Base-by-base conservation (phyloP, 768 basidiomycete genomes). In the Mrakia frigida region DNA sequence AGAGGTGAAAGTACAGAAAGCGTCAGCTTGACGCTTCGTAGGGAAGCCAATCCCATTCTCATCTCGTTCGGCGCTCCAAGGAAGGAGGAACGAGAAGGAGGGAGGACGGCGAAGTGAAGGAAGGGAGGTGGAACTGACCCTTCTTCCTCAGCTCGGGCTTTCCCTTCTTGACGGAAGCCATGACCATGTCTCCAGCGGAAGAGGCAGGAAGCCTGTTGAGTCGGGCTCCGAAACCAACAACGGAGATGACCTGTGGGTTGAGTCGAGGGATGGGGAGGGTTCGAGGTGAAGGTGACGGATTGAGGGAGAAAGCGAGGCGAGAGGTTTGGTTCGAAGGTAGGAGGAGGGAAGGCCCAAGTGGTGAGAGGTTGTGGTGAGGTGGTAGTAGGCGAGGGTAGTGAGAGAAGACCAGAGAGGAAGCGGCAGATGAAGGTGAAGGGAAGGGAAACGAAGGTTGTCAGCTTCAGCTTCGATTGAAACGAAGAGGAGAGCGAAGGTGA, bases 141-240 rank as follows among this genome's bases (percentile, higher is more conserved):
- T 99, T 99, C 88, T 99, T 99, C 86, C 97, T 90, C 84, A 99
- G 86, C 86, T 99, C 97, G 50, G 97, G 97, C 87, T 99, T 98
- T 85, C 97, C 97, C 88, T 98, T 98, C 89, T 99, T 98, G 82
- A 99, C 97, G 73, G 92, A 93, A 77, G 93, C 93, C 77, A 96
- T 92, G 78, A 95, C 90, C 93, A 95, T 94, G 84, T 94, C 93
- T 76, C 93, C 85, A 74, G 85, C 85, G 73, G 85, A 81, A 77
- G 85, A 94, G 84, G 97, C 96, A 79, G 97, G 97, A 78, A 98
- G 88, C 85, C 97, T 89, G 89, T 98, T 98, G 70, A 98, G 89
- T 84, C 91, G 94, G 79, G 97, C 91, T 85, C 97, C 97, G 84
- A 92, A 92, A 73, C 95, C 92, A 83, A 89, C 94, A 74, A 97